Evolutionary conservation across 2,329 filamentous ascomycete species (phyloP), one percentile per base, ranked within the genome.

Genomic region (Arthroderma uncinatum): DNA sequence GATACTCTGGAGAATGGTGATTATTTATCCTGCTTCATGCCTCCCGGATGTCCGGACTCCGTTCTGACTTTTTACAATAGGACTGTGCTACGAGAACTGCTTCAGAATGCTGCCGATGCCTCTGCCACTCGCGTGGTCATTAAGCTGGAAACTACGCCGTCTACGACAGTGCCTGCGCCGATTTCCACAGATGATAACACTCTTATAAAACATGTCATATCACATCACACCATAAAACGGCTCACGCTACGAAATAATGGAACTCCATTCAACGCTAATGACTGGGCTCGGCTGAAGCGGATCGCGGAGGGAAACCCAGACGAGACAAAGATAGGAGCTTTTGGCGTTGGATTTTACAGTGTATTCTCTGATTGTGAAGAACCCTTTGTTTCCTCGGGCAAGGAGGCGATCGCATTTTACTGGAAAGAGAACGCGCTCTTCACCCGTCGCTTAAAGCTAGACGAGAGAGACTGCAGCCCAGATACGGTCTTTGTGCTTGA

Each of bases 301-400:
- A 98, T 98, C 61, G 94, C 93, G n/a, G 93, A 98, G 71, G 94
- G 93, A 50, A 98, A 98, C 67, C 93, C 93, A 0, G 93, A 98
- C 70, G 93, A 98, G 74, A 97, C 91, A 50, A 98, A 98, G 77
- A 98, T 98, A 65, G 93, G 93, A 56, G 94, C 93, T 2, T 98
- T 98, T 70, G 93, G 93, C 63, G 93, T 98, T 33, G 93, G 93
- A 1, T 98, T 98, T 75, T 98, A 98, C 78, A 95, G 89, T 70
- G 92, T 97, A 39, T 98, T 98, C 70, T 89, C 93, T 60, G 93
- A 98, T 70, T 98, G 92, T 69, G 94, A 98, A 72, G 90, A 96
- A 64, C 93, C 93, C 0, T 97, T 98, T 67, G 87, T 98, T 62
- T 93, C 89, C 63, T 97, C 92, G 0, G 93, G 93, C 0, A 82